Evolutionary conservation across 2,329 filamentous ascomycete genomes (phyloP).

Genomic region (Colletotrichum navitas): DNA sequence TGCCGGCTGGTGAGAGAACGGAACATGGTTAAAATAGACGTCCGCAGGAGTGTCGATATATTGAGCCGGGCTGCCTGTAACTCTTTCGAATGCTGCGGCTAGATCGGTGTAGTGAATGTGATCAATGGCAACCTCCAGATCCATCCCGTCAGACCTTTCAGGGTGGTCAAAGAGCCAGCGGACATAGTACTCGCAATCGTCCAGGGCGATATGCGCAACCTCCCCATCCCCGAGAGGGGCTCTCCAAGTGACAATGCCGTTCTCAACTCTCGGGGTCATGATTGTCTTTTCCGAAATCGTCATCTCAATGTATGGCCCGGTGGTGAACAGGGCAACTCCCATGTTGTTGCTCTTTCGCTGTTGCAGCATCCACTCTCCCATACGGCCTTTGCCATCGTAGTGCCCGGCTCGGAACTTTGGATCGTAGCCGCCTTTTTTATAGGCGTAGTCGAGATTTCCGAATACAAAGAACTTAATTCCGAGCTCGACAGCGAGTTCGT

Average conservation of each 20-base stretch:
- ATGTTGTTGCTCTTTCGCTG: constrained; percentile 51
- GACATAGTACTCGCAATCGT: constrained; percentile 61
- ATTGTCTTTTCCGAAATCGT: constrained; percentile 51
- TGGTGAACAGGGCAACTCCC: constrained; percentile 52
- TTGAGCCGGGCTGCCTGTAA: constrained; percentile 57
- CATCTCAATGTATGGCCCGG: constrained; percentile 63
- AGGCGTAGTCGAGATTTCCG: constrained; percentile 62
- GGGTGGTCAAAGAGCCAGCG: constrained; percentile 63
- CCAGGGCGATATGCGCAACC: constrained; percentile 57
- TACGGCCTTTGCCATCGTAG: constrained; percentile 61
- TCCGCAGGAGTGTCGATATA: constrained; percentile 54
- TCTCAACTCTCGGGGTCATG: constrained; percentile 55
- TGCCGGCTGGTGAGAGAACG: constrained; percentile 43
- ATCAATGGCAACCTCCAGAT: constrained; percentile 59
- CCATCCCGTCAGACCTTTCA: constrained; percentile 57
- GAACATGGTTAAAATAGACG: constrained; percentile 48
- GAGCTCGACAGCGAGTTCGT: constrained; percentile 58
- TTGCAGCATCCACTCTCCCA: constrained; percentile 59
- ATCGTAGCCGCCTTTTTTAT: constrained; percentile 62
- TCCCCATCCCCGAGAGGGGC: constrained; percentile 56
- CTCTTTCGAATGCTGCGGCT: constrained; percentile 56
- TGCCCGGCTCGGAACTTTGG: constrained; percentile 61
- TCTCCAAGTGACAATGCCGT: constrained; percentile 57
- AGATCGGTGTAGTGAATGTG: constrained; percentile 56
- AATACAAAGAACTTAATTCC: constrained; percentile 59